Conservation (phyloP, 73 alveolate species). For the Paraurostyla sp. region DNA sequence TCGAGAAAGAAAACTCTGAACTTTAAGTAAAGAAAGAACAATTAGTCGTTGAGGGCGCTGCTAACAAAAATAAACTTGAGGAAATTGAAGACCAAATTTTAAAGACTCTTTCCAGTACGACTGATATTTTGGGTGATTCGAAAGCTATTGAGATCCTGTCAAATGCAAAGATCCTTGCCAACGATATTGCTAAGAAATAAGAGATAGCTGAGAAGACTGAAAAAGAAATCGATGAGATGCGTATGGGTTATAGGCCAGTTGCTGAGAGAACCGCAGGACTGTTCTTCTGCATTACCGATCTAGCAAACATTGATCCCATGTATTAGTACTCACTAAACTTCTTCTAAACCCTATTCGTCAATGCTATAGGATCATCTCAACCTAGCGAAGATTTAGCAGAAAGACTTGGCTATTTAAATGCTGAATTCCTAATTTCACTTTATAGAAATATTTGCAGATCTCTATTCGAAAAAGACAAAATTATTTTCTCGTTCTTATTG, state of each 20-base stretch:
- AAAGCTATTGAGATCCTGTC: conserved; percentile 96
- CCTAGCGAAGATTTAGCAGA: conserved; percentile 92
- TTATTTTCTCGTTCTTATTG: conserved; percentile 97
- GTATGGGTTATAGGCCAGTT: conserved; percentile 98
- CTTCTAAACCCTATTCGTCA: conserved; percentile 92
- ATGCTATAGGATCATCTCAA: conserved; percentile 92
- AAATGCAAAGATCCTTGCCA: conserved; percentile 94
- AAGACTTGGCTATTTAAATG: conserved; percentile 92
- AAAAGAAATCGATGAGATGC: conserved; percentile 96
- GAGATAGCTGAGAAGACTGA: conserved; percentile 98
- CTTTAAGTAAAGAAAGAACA: conserved; percentile 97
- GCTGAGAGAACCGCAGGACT: conserved; percentile 97
- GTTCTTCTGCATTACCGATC: conserved; percentile 98
- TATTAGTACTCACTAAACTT: conserved; percentile 98
- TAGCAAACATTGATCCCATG: conserved; percentile 99
- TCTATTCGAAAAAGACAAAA: conserved; percentile 98
- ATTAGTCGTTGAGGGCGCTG: conserved; percentile 96
- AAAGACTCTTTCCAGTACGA: conserved; percentile 93
- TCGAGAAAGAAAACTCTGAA: conserved; percentile 99
- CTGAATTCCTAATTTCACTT: conserved; percentile 89
- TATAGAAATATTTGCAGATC: conserved; percentile 98
- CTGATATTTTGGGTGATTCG: conserved; percentile 95
- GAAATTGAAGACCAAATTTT: conserved; percentile 97
- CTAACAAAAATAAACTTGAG: conserved; percentile 93
- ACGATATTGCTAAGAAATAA: conserved; percentile 97